A percentile compares a stretch with the other conserved stretches of the same genome.
These are phyloP conservation scores for Starmerella tilneyi DNA, from an alignment of 805 yeast species.

Conservation along the genomic window DNA sequence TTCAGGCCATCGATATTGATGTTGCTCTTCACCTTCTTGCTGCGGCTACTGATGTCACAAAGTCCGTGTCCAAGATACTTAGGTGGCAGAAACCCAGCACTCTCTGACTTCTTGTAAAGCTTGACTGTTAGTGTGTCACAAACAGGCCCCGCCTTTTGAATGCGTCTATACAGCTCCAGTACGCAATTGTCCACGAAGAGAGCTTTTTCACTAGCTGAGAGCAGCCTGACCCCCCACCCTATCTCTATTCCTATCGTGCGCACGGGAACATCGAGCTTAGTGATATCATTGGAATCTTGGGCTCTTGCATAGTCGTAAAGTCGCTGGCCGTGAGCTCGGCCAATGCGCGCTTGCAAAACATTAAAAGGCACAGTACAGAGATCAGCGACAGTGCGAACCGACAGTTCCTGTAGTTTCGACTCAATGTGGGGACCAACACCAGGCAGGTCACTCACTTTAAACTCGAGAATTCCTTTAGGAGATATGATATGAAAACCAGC, in stretches of 20 bases:
- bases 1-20: slow-evolving; percentile 47
- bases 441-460: slow-evolving; percentile 32
- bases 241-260: slow-evolving; percentile 81
- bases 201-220: slow-evolving; percentile 50
- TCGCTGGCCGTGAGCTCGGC: slow-evolving; percentile 59
- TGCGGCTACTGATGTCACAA: slow-evolving; percentile 55
- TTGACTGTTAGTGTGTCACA: slow-evolving; percentile 41
- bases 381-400: slow-evolving; percentile 36
- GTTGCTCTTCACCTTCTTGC: slow-evolving; percentile 45
- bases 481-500: slow-evolving; percentile 44
- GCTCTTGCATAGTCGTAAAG: slow-evolving; percentile 56
- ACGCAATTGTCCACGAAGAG: slow-evolving; percentile 49
- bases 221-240: slow-evolving; percentile 80
- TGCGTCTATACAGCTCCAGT: slow-evolving; percentile 47
- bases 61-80: slow-evolving; percentile 78
- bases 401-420: slow-evolving; percentile 37
- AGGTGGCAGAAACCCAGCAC: slow-evolving; percentile 64
- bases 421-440: slow-evolving; percentile 38
- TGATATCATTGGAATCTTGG: slow-evolving; percentile 44
- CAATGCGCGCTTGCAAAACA: slow-evolving; percentile 43
- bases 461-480: slow-evolving; percentile 24
- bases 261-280: slow-evolving; percentile 38
- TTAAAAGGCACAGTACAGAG: slow-evolving; percentile 28
- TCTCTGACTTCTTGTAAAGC: slow-evolving; percentile 50
- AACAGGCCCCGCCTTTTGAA: slow-evolving; percentile 37